Conservation (phyloP, 78 protist genomes). For the Salpingoeca rosetta region DNA sequence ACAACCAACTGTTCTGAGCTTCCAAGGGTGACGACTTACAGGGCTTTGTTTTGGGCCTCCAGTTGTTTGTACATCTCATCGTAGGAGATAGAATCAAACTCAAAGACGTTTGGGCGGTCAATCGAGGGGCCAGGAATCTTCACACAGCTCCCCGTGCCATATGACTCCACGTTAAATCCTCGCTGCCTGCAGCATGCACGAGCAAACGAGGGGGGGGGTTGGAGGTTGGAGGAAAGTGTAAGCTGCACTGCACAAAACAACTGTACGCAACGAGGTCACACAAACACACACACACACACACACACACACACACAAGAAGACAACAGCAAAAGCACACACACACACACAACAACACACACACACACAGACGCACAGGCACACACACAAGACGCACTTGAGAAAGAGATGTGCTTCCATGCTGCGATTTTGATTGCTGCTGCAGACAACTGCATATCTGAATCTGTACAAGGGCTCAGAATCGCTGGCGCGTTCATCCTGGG, state of each 20-base stretch:
- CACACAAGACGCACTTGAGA: background rate
- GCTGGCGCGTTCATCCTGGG: no score
- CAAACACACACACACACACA: background rate
- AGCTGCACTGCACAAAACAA: background rate
- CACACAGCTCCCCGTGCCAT: constrained; percentile 39
- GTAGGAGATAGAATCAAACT: constrained; percentile 31
- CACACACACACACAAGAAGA: background rate
- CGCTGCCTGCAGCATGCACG: background rate
- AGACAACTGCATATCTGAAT: constrained; percentile 31
- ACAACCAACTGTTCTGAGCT: no score
- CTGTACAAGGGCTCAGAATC: no score
- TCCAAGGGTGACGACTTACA: no score
- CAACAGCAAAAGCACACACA: background rate
- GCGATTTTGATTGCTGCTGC: constrained; percentile 40
- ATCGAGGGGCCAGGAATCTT: constrained; percentile 24
- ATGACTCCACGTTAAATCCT: constrained; percentile 23
- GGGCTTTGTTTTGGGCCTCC: background rate
- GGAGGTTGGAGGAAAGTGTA: background rate
- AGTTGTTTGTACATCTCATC: constrained; percentile 15
- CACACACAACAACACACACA: background rate
- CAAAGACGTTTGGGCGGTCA: constrained; percentile 38
- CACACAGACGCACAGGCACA: background rate
- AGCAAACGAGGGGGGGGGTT: background rate
- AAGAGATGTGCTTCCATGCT: constrained; percentile 28
- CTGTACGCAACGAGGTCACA: background rate